phyloP scores from a whole-genome alignment of 2,329 filamentous ascomycete genomes.

The Penicillium hordei region DNA sequence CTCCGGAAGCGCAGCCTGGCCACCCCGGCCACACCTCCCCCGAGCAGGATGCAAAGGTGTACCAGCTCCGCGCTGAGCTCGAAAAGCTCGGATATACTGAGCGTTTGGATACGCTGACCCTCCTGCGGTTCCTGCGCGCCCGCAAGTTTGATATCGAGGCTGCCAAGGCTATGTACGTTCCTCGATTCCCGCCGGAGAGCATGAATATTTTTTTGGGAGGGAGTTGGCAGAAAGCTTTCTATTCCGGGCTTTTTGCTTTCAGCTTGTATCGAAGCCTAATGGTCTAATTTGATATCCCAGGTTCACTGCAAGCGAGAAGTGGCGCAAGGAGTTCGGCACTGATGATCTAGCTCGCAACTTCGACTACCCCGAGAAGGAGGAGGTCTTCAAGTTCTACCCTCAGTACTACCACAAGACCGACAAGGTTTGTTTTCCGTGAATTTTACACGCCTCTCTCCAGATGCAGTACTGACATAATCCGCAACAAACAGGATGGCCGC shows the following conservation, averaged over 20 bases:
- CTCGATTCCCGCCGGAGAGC: conserved; percentile 4
- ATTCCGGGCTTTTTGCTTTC: neutral
- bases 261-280: neutral
- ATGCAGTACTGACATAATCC: neutral
- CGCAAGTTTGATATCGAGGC: conserved; percentile 89
- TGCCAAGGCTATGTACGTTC: conserved; percentile 80
- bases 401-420: conserved; percentile 94
- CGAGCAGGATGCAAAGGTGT: conserved; percentile 84
- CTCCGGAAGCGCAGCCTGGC: conserved; percentile 68
- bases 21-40: conserved; percentile 85
- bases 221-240: neutral
- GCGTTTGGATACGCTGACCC: conserved; percentile 84
- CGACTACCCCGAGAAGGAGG: conserved; percentile 79
- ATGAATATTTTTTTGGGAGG: neutral
- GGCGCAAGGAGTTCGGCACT: conserved; percentile 83
- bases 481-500: conserved; percentile 73
- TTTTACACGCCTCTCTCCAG: neutral
- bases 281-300: conserved; percentile 49
- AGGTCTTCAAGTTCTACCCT: conserved; percentile 89
- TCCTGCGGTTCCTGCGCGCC: conserved; percentile 90
- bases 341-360: conserved; percentile 78
- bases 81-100: conserved; percentile 80
- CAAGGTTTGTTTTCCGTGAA: conserved; percentile 44
- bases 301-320: conserved; percentile 88
- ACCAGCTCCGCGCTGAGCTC: conserved; percentile 79